These are phyloP conservation scores for grape (Vitis vinifera) DNA, from an alignment of 164 flowering plant genomes.

Conservation along the genomic window ASM3070453v1 NC_081813.1:3292001-3292500, in stretches of 20 bases:
- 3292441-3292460: conserved; percentile 42
- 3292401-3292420: conserved; percentile 49
- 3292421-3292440: conserved; percentile 52
- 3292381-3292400: background rate
- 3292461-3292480: conserved; percentile 59
- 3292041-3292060: too few relatives aligned
- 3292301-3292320: conserved; percentile 54
- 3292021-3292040: too few relatives aligned
- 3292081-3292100: too few relatives aligned
- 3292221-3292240: conserved; percentile 46
- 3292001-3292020: background rate
- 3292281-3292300: conserved; percentile 37
- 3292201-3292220: background rate
- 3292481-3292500: conserved; percentile 48
- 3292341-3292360: conserved; percentile 2
- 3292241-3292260: conserved; percentile 49
- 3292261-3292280: conserved; percentile 42
- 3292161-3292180: too few relatives aligned
- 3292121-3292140: too few relatives aligned
- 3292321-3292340: conserved; percentile 25
- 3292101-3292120: too few relatives aligned
- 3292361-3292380: background rate
- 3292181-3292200: background rate
- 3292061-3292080: too few relatives aligned
- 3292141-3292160: too few relatives aligned